Percentiles rank a stretch among this genome's conserved stretches.
Evolutionary conservation across 2,329 filamentous ascomycete genomes (phyloP).

Genomic region (Neonectria sp.): DNA sequence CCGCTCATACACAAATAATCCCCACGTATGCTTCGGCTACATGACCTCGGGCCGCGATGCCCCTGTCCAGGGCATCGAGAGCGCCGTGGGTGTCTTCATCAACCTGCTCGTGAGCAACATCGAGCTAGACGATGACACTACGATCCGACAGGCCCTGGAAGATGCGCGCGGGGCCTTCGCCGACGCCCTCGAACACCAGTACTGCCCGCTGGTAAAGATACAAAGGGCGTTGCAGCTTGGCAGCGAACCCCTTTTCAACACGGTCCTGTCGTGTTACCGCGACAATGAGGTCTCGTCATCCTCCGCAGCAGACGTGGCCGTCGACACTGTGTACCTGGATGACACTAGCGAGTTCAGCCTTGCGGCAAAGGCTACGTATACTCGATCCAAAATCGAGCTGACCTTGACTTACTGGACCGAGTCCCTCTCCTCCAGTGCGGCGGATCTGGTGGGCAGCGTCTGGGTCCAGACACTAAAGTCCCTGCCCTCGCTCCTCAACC

Average conservation of each 20-base stretch:
- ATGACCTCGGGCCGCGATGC: slow-evolving; percentile 6
- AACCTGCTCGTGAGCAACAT: slow-evolving; percentile 12
- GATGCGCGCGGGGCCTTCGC: slow-evolving; percentile 9
- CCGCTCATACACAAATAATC: slow-evolving; percentile 1
- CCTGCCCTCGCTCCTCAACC: slow-evolving; percentile 13
- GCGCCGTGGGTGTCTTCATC: slow-evolving; percentile 5
- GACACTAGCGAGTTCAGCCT: slow-evolving; percentile 21
- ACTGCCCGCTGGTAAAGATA: slow-evolving; percentile 14
- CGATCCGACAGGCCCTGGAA: slow-evolving; percentile 14
- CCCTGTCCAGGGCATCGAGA: not conserved
- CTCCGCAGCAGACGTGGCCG: slow-evolving; percentile 9
- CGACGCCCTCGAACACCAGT: slow-evolving; percentile 14
- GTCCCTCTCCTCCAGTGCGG: slow-evolving; percentile 3
- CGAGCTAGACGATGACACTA: slow-evolving; percentile 12
- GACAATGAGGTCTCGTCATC: slow-evolving; percentile 4
- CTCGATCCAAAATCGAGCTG: slow-evolving; percentile 13
- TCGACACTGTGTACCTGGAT: slow-evolving; percentile 20
- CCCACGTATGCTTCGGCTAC: slow-evolving; percentile 1
- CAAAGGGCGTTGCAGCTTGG: slow-evolving; percentile 17
- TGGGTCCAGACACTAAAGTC: slow-evolving; percentile 19
- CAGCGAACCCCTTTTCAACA: slow-evolving; percentile 22
- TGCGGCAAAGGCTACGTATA: slow-evolving; percentile 18
- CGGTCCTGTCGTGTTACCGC: slow-evolving; percentile 17
- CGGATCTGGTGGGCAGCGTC: slow-evolving; percentile 13
- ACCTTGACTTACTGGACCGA: slow-evolving; percentile 19